Conservation (phyloP, 176 grass and related monocot genomes). For the Echinochloa phyllopogon region DNA sequence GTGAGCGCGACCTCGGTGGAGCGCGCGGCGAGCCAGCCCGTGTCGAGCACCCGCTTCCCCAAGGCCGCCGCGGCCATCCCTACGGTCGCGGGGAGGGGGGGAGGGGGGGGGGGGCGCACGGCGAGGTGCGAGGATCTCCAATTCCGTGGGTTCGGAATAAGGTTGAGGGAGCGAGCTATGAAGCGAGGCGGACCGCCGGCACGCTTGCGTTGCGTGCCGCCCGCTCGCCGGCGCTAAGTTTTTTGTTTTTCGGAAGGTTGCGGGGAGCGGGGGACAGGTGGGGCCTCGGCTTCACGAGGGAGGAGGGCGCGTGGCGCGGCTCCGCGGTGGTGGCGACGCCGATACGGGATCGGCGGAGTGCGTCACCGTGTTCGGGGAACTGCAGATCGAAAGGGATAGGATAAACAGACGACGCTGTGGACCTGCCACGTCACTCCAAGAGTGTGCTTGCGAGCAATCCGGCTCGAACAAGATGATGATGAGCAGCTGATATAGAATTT, state of each 20-base stretch:
- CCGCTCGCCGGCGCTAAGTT: not conserved
- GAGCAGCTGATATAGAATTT: too few species aligned
- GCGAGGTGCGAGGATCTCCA: not conserved
- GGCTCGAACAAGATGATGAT: too few species aligned
- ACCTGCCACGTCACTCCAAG: constrained; percentile 15
- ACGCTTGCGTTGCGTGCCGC: not conserved
- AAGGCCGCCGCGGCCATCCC: constrained; percentile 34
- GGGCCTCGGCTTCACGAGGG: constrained; percentile 19
- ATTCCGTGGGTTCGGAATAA: not conserved
- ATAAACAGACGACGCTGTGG: not conserved
- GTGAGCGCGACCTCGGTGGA: constrained; percentile 79
- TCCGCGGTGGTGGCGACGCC: not conserved
- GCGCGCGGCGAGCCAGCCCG: constrained; percentile 90
- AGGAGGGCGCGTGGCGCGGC: constrained; percentile 15
- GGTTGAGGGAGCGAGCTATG: not conserved
- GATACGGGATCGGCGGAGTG: constrained; percentile 1
- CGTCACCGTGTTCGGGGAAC: not conserved
- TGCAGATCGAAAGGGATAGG: not conserved
- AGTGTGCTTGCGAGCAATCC: not conserved
- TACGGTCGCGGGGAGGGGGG: not conserved
- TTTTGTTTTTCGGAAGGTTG: constrained; percentile 3
- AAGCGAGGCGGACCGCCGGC: not conserved
- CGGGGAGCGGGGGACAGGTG: not conserved
- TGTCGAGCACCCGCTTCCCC: constrained; percentile 80
- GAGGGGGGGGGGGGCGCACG: not conserved